These are phyloP conservation scores for Typha latifolia DNA, from an alignment of 176 grass and related monocot genomes.

Conservation along the genomic window DNA sequence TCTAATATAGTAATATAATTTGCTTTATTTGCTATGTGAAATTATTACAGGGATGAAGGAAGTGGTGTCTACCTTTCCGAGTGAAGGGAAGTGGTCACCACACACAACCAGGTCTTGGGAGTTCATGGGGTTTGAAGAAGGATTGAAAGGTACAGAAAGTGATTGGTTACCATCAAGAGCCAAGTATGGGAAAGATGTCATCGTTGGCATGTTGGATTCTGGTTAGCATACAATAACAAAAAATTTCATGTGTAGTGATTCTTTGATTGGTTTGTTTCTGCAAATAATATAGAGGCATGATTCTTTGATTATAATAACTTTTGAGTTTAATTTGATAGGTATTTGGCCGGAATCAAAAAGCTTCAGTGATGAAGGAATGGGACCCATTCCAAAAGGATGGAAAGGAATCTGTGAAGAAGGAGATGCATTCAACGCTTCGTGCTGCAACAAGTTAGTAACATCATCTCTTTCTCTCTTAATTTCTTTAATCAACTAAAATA, in stretches of 20 bases:
- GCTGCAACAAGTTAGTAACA: constrained; percentile 56
- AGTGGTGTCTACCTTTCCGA: constrained; percentile 55
- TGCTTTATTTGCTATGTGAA: not conserved
- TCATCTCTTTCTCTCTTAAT: not conserved
- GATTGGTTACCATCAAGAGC: constrained; percentile 33
- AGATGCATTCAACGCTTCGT: constrained; percentile 50
- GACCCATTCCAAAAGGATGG: constrained; percentile 53
- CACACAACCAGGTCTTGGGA: constrained; percentile 97
- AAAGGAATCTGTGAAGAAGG: constrained; percentile 71
- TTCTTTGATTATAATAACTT: not conserved
- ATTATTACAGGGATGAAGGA: constrained; percentile 36
- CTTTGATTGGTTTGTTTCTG: not conserved
- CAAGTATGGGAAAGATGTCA: constrained; percentile 43
- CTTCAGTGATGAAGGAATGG: constrained; percentile 54
- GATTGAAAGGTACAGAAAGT: constrained; percentile 3
- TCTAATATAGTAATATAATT: not conserved
- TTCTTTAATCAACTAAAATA: not conserved
- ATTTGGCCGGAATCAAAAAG: constrained; percentile 93
- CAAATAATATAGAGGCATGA: not conserved
- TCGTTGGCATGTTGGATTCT: constrained; percentile 88
- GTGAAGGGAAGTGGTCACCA: constrained; percentile 48
- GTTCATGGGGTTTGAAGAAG: constrained; percentile 66
- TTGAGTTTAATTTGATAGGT: constrained; percentile 22
- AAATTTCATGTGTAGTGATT: not conserved
- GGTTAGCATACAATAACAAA: constrained; percentile 18